phyloP scores from a whole-genome alignment of 495 filamentous ascomycete genomes.

The Penicillium pulvis region DNA sequence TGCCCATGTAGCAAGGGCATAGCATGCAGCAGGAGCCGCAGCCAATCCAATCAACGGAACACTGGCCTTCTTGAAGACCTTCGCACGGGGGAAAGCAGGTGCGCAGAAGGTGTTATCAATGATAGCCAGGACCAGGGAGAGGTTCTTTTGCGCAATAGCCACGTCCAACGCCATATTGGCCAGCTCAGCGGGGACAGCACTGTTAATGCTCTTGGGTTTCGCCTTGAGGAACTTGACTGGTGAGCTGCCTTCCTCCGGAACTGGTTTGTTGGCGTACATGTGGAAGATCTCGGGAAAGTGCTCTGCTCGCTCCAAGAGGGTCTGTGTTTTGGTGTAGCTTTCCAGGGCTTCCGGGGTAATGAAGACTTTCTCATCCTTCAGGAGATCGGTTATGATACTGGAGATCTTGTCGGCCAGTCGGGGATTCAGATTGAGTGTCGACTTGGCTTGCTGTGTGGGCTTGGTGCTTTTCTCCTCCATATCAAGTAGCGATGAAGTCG shows the following conservation, averaged over 20 bases:
- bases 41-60: conserved; percentile 54
- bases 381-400: conserved; percentile 58
- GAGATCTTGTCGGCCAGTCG: conserved; percentile 49
- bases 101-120: conserved; percentile 76
- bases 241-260: conserved; percentile 60
- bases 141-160: conserved; percentile 74
- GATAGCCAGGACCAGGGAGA: conserved; percentile 75
- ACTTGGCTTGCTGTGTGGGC: conserved; percentile 6
- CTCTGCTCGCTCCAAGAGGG: conserved; percentile 66
- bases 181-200: conserved; percentile 66
- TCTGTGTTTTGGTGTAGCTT: conserved; percentile 71
- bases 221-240: conserved; percentile 60
- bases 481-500: conserved; percentile 53
- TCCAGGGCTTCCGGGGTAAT: conserved; percentile 72
- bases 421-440: conserved; percentile 19
- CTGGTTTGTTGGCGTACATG: conserved; percentile 82
- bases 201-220: conserved; percentile 66
- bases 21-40: conserved; percentile 68
- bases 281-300: conserved; percentile 76
- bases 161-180: conserved; percentile 71
- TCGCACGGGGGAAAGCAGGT: conserved; percentile 69
- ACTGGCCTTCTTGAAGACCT: conserved; percentile 55
- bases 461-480: conserved; percentile 48
- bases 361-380: conserved; percentile 77
- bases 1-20: conserved; percentile 60